Conservation (phyloP, 352 stramenopile genomes). For the Discostella stelligera region DNA sequence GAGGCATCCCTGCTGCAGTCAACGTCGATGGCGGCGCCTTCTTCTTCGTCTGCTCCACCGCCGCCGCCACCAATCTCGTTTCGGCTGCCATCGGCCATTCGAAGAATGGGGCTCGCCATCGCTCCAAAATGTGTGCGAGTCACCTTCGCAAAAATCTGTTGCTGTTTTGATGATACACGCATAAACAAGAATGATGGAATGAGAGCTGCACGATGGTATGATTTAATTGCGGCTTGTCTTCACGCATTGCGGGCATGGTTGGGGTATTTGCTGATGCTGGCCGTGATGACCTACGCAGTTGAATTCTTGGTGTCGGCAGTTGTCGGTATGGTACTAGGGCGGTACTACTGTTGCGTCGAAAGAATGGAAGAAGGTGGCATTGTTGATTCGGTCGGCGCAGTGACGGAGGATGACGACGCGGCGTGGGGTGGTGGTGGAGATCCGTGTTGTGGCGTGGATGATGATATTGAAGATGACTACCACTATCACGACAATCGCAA, state of each 20-base stretch:
- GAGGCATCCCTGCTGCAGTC: slow-evolving; percentile 1
- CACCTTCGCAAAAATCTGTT: slow-evolving; percentile 5
- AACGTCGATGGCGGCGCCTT: not conserved
- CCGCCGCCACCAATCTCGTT: not conserved
- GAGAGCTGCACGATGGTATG: slow-evolving; percentile 9
- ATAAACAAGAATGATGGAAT: slow-evolving; percentile 2
- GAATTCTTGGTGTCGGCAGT: slow-evolving; percentile 41
- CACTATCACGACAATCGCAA: not conserved
- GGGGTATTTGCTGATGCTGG: slow-evolving; percentile 45
- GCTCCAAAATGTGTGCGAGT: slow-evolving; percentile 18
- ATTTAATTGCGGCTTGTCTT: slow-evolving; percentile 30
- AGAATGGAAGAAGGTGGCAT: slow-evolving; percentile 16
- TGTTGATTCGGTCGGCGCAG: not conserved
- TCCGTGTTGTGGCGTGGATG: slow-evolving; percentile 47
- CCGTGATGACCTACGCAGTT: slow-evolving; percentile 45
- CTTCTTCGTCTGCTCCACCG: not conserved
- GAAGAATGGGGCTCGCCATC: slow-evolving; percentile 7
- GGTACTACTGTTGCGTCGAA: slow-evolving; percentile 44
- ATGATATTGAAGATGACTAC: slow-evolving; percentile 27
- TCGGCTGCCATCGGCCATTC: slow-evolving; percentile 13
- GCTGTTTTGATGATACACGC: not conserved
- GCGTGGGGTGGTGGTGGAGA: slow-evolving; percentile 39
- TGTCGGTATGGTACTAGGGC: slow-evolving; percentile 36
- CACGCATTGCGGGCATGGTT: slow-evolving; percentile 32
- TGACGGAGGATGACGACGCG: slow-evolving; percentile 14